Evolutionary conservation across 371 early-diverging fungal genomes (phyloP), one percentile per base, ranked within the genome.

Genomic region (Mortierella sp.): DNA sequence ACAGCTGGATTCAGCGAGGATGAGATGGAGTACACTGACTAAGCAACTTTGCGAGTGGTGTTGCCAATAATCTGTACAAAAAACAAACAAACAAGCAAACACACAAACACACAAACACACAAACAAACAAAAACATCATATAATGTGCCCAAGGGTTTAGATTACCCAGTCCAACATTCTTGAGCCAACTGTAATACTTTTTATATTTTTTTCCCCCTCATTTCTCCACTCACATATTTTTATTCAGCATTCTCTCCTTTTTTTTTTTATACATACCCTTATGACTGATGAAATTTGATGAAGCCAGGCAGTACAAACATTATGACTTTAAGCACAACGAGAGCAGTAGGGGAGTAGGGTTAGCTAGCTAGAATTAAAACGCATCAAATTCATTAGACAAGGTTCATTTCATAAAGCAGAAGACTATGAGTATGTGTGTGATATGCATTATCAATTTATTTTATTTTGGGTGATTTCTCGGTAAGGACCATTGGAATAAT

Each of bases 1-100:
- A 89, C 92, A 1, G 88, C 92, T 72, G 94, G 94, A 30, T 93
- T 89, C 77, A 74, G 87, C 37, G 92, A 90, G 65, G 76, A 78
- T 49, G 87, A 89, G 68, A 90, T 92, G 90, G 55, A 79, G 65
- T 79, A 79, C 72, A 74, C 75, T 72, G 52, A 79, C 67, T 79
- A 79, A 70, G 57, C 47, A 11, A 63, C n/a, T 39, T 22, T 40
- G 35, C 16, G 60, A 16, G 35, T 16, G 9, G 35, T 35, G 32
- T 11, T 10, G 14, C 60, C 35, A 32, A 60, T 32, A 32, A 62
- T 39, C 22, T 64, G 51, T 28, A 49, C 47, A 64, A 64, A 49
- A 64, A 61, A n/a, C 62, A 20, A 43, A 39, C 32, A n/a, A 59
- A 2, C 32, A 28, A 28, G 39, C 58, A 24, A 32, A 32, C 26